Conservation (phyloP, 352 stramenopile species). For the Pythium phragmiticola region DNA sequence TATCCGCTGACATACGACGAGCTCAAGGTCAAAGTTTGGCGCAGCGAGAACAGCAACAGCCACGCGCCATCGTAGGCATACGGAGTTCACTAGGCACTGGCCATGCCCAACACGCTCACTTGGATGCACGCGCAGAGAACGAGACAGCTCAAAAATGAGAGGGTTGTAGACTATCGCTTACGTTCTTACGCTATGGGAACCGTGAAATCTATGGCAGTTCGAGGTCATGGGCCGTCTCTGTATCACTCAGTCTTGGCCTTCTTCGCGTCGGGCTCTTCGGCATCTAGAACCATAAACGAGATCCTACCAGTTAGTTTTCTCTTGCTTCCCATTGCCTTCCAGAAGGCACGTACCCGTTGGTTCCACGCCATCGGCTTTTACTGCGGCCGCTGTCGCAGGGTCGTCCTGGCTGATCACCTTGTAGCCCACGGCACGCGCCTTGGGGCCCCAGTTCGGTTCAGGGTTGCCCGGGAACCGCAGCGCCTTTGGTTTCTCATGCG, state of each 20-base stretch:
- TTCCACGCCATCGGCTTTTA: slow-evolving; percentile 14
- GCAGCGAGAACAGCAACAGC: slow-evolving; percentile 36
- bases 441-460: slow-evolving; percentile 96
- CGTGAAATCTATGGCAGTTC: slow-evolving; percentile 13
- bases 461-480: slow-evolving; percentile 94
- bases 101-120: neutral
- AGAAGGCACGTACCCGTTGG: slow-evolving; percentile 29
- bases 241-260: slow-evolving; percentile 68
- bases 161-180: no score
- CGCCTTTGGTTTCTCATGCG: slow-evolving; percentile 88
- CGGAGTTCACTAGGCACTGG: neutral
- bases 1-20: slow-evolving; percentile 87
- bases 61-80: slow-evolving; percentile 5
- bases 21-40: slow-evolving; percentile 84
- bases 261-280: slow-evolving; percentile 67
- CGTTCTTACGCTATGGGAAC: neutral
- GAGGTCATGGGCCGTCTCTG: neutral
- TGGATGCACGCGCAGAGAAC: neutral
- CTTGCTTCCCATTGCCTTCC: neutral
- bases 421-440: slow-evolving; percentile 85
- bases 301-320: neutral
- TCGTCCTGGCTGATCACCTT: slow-evolving; percentile 28
- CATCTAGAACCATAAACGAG: slow-evolving; percentile 24
- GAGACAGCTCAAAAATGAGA: neutral
- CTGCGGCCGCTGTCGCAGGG: slow-evolving; percentile 3